Conservation (phyloP, 495 filamentous ascomycete species). For the Xylaria curta region DNA sequence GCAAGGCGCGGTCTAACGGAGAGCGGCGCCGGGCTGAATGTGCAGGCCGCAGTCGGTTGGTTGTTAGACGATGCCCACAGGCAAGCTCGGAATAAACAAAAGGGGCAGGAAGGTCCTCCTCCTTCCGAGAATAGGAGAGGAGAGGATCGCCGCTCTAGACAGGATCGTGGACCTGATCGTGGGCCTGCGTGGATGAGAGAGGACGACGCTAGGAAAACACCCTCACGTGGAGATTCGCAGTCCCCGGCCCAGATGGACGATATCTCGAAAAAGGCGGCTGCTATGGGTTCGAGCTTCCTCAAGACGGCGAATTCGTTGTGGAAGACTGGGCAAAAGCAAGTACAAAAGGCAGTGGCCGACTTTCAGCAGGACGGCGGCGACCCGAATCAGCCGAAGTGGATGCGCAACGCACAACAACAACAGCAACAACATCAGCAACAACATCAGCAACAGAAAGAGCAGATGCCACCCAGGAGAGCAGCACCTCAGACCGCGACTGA, state of each 20-base stretch:
- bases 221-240: slow-evolving; percentile 59
- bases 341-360: slow-evolving; percentile 93
- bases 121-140: slow-evolving; percentile 25
- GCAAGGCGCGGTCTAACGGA: slow-evolving; percentile 76
- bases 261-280: slow-evolving; percentile 78
- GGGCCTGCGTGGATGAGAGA: slow-evolving; percentile 48
- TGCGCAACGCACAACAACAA: slow-evolving; percentile 68
- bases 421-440: too few relatives aligned
- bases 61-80: slow-evolving; percentile 88
- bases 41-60: slow-evolving; percentile 89
- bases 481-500: slow-evolving; percentile 64
- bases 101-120: slow-evolving; percentile 29
- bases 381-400: slow-evolving; percentile 90
- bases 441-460: slow-evolving; percentile 33
- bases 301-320: slow-evolving; percentile 94
- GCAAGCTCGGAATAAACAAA: slow-evolving; percentile 57
- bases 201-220: slow-evolving; percentile 41
- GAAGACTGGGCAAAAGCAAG: slow-evolving; percentile 91
- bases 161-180: slow-evolving; percentile 38
- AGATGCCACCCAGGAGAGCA: slow-evolving; percentile 33
- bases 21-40: slow-evolving; percentile 78
- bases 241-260: slow-evolving; percentile 73
- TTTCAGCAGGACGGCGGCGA: slow-evolving; percentile 77
- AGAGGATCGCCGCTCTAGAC: slow-evolving; percentile 44
- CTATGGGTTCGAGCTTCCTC: slow-evolving; percentile 80